phyloP scores from a whole-genome alignment of 495 filamentous ascomycete species.

The Neurospora sp. region DNA sequence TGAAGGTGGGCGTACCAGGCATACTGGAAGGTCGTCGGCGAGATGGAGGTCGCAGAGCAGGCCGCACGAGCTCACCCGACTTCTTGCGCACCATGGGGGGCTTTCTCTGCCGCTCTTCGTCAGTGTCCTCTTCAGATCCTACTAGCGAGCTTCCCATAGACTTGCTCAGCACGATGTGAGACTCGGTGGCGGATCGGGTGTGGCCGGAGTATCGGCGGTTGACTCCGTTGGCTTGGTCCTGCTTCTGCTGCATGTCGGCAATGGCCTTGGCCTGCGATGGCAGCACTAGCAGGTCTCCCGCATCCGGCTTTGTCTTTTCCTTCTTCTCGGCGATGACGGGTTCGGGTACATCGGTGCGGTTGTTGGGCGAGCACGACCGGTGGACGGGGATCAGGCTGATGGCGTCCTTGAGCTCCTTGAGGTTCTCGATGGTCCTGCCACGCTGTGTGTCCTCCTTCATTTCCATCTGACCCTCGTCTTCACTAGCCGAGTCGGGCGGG shows the following conservation, averaged over 20 bases:
- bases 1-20: conserved; percentile 95
- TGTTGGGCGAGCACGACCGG: conserved; percentile 51
- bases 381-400: conserved; percentile 68
- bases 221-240: conserved; percentile 22
- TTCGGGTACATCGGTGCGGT: conserved; percentile 11
- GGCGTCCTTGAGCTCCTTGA: conserved; percentile 74
- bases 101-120: conserved; percentile 55
- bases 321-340: not conserved
- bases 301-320: conserved; percentile 1
- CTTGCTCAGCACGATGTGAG: conserved; percentile 43
- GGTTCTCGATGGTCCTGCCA: conserved; percentile 48
- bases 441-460: not conserved
- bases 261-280: conserved; percentile 23
- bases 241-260: conserved; percentile 27
- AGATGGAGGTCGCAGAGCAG: conserved; percentile 70
- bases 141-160: conserved; percentile 45
- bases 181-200: conserved; percentile 75
- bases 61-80: conserved; percentile 91
- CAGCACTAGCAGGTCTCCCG: conserved; percentile 26
- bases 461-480: conserved; percentile 46
- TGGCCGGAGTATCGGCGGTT: conserved; percentile 48
- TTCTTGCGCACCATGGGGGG: conserved; percentile 94
- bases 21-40: conserved; percentile 83
- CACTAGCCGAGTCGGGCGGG: conserved; percentile 79
- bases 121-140: conserved; percentile 52